Evolutionary conservation across 805 yeast genomes (phyloP).

Genomic region (Metschnikowia picachoensis): DNA sequence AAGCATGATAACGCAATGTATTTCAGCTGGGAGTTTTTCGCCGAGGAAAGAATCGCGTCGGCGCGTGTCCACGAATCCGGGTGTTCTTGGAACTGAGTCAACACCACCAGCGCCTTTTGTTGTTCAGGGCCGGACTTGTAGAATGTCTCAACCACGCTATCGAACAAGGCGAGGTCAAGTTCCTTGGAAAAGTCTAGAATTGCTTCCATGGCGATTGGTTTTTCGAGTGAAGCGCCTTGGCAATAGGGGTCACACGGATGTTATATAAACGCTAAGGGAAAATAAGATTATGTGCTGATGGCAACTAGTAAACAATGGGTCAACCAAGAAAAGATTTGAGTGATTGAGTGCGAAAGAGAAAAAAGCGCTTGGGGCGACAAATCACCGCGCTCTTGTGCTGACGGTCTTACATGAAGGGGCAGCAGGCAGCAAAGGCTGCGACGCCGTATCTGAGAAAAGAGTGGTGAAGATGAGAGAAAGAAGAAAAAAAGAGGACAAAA

Average conservation of each 20-base stretch:
- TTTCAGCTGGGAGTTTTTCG: conserved; percentile 81
- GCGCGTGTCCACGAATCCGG: conserved; percentile 96
- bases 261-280: neutral
- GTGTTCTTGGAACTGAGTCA: conserved; percentile 84
- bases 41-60: conserved; percentile 77
- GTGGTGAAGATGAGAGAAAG: too few relatives aligned
- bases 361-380: conserved; percentile 1
- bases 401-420: conserved; percentile 1
- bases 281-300: neutral
- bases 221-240: conserved; percentile 3
- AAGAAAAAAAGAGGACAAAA: too few relatives aligned
- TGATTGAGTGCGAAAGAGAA: conserved; percentile 5
- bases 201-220: conserved; percentile 63
- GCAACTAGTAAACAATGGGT: conserved; percentile 2
- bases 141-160: conserved; percentile 79
- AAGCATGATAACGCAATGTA: conserved; percentile 87
- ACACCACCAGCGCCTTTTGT: conserved; percentile 63
- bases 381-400: neutral
- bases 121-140: conserved; percentile 68
- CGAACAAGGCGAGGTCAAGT: conserved; percentile 74
- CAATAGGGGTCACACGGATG: neutral
- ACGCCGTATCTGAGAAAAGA: too few relatives aligned
- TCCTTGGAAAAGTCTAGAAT: conserved; percentile 84
- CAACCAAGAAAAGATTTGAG: conserved; percentile 3
- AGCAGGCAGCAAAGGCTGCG: neutral